phyloP scores from a whole-genome alignment of 768 basidiomycete genomes.

The Pleurotus djamor region DNA sequence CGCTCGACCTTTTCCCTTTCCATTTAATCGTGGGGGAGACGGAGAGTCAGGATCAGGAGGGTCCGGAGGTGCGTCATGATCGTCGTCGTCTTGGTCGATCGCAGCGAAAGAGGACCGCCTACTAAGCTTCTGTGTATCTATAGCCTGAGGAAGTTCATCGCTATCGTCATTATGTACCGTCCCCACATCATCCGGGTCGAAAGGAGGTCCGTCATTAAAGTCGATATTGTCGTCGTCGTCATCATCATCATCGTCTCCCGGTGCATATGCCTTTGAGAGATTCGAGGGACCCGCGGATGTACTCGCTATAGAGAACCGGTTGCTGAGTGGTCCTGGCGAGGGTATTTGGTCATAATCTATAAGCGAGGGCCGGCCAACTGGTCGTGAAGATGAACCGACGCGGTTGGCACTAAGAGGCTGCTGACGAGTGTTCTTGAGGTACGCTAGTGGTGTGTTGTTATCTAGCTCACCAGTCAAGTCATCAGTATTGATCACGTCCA shows the following conservation, averaged over 20 bases:
- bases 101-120: constrained; percentile 40
- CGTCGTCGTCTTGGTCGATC: constrained; percentile 46
- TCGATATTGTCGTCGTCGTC: constrained; percentile 21
- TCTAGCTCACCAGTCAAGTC: constrained; percentile 15
- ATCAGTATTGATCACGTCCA: constrained; percentile 4
- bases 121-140: neutral
- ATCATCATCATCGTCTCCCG: constrained; percentile 18
- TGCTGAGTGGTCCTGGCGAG: constrained; percentile 41
- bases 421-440: constrained; percentile 37
- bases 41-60: constrained; percentile 10
- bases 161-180: constrained; percentile 17
- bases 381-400: constrained; percentile 38
- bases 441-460: constrained; percentile 37
- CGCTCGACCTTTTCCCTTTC: constrained; percentile 33
- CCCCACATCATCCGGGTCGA: constrained; percentile 21
- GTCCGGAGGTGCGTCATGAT: constrained; percentile 33
- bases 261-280: constrained; percentile 31
- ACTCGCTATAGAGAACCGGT: constrained; percentile 24
- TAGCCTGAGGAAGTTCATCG: constrained; percentile 23
- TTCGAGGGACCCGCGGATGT: constrained; percentile 38
- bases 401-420: constrained; percentile 36
- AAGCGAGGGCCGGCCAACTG: constrained; percentile 49
- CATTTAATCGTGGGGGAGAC: constrained; percentile 22
- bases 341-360: constrained; percentile 63
- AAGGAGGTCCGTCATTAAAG: constrained; percentile 23